Evolutionary conservation across 2,329 filamentous ascomycete genomes (phyloP), one percentile per base, ranked within the genome.

Genomic region (Fusarium citri): DNA sequence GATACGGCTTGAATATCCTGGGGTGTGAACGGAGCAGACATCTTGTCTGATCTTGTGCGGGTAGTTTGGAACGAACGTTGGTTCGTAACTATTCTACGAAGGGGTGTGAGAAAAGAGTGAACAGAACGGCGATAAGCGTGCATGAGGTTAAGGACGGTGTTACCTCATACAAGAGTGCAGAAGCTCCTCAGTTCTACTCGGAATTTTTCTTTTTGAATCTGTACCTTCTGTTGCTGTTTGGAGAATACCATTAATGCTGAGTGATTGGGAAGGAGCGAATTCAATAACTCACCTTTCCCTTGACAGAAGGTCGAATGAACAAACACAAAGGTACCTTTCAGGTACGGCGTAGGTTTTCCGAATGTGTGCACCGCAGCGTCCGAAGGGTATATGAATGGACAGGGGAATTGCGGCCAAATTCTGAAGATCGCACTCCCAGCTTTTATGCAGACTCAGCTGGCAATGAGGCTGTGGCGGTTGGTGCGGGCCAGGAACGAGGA

Each of bases 1-100:
- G 87, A 82, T 59, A 96, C 86, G 74, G 92, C 86, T 49, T 89
- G 83, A 12, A 85, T 83, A 77, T 97, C 88, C 80, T 98, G 95
- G 6, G 86, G 79, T 66, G 84, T 81, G 77, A 89, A 92, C 3
- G 92, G 93, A 25, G 86, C 71, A 56, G 73, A 69, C 79, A 80
- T 80, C 20, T 22, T 59, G 28, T 49, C 25, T 26, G 40, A 20
- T 20, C 34, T 42, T 14, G 30, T 37, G 48, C 46, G 28, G 37
- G 54, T 40, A 31, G 20, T 46, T 25, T 26, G 47, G 41, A 28
- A 30, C 25, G 43, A 55, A 31, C 22, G 56, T 18, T 31, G 40
- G 34, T 30, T 12, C 15, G 37, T 30, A 20, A 43, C 46, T 40
- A 20, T 28, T 60, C 61, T 69, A 10, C 22, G 46, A 20, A 57